Evolutionary conservation across 441 rosid genomes (phyloP), one percentile per base, ranked within the genome.

Genomic region (Iberis amara): DNA sequence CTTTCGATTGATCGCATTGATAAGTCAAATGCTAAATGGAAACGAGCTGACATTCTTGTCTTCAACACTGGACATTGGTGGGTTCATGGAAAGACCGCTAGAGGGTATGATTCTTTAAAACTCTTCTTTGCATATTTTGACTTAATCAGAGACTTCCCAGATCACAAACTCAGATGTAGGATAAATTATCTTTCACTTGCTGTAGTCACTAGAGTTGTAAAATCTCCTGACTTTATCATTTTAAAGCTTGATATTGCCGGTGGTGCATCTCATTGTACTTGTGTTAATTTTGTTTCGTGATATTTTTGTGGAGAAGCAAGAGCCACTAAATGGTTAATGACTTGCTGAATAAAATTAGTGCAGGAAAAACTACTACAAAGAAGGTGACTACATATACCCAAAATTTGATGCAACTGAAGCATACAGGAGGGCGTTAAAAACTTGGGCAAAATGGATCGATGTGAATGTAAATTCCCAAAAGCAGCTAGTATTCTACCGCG

Each of bases 51-150:
- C 69, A 85, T 91, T 64, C 79, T 87, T 51, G 80, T 87, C 47
- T 91, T 91, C 62, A 91, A 91, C 70, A 91, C 95, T 28, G 96
- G 83, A 42, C 98, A 91, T 61, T 87, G 95, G 96, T 91, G 98
- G 98, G 77, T 78, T 66, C 96, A 87, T 75, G 96, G 96, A 54
- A 91, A 87, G 74, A 91, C 96, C 55, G 80, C 94, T 31, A 79
- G 95, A 35, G 96, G 95, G 97, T 85, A 71, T 36, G 74, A 57
- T 39, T 24, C 27, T 57, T 13, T 30, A 14, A 51, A 23, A 48
- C 30, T 35, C 42, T 37, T 37, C 32, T 55, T 27, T 5, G 2
- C 9, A 8, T 8, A 4, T 47, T n/a, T 52, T 43, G 42, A 44
- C 15, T 21, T 32, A 18, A 11, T 38, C 49, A 31, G 23, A 45